phyloP scores from a whole-genome alignment of 768 basidiomycete species.

The Dentipellis fragilis region DNA sequence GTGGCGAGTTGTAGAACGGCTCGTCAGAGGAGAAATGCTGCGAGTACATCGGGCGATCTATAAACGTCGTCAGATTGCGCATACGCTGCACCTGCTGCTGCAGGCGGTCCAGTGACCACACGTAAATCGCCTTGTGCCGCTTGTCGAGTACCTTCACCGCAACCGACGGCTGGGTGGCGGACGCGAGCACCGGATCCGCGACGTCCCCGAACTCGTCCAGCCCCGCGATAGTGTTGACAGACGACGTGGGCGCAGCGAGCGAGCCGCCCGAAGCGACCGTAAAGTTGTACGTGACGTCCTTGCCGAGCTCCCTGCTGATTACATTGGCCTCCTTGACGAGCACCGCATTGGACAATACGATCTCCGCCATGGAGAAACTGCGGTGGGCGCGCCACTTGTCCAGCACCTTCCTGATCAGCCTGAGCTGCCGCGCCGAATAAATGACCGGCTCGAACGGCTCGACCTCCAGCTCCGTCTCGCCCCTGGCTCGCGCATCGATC shows the following conservation, averaged over 20 bases:
- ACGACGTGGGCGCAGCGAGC: conserved; percentile 69
- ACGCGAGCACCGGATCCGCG: conserved; percentile 69
- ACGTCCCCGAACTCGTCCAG: conserved; percentile 90
- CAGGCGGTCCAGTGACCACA: conserved; percentile 86
- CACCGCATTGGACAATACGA: conserved; percentile 74
- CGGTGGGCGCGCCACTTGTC: conserved; percentile 80
- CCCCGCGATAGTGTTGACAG: conserved; percentile 77
- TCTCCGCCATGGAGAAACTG: conserved; percentile 88
- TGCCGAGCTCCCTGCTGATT: conserved; percentile 82
- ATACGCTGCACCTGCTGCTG: conserved; percentile 85
- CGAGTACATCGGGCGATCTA: conserved; percentile 87
- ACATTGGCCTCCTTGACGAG: conserved; percentile 91
- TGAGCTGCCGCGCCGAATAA: conserved; percentile 73
- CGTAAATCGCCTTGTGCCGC: conserved; percentile 76
- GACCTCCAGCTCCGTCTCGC: conserved; percentile 58
- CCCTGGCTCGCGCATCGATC: conserved; percentile 64
- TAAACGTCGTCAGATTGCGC: conserved; percentile 85
- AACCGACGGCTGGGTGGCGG: conserved; percentile 70
- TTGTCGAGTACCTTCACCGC: conserved; percentile 89
- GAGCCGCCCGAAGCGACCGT: conserved; percentile 78
- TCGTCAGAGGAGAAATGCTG: conserved; percentile 91
- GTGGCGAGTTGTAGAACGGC: conserved; percentile 83
- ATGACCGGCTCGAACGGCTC: conserved; percentile 69
- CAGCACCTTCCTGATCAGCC: conserved; percentile 74
- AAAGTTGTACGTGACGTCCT: conserved; percentile 88